These are phyloP conservation scores for Candida golubevii DNA, from an alignment of 805 yeast species.

Conservation along the genomic window DNA sequence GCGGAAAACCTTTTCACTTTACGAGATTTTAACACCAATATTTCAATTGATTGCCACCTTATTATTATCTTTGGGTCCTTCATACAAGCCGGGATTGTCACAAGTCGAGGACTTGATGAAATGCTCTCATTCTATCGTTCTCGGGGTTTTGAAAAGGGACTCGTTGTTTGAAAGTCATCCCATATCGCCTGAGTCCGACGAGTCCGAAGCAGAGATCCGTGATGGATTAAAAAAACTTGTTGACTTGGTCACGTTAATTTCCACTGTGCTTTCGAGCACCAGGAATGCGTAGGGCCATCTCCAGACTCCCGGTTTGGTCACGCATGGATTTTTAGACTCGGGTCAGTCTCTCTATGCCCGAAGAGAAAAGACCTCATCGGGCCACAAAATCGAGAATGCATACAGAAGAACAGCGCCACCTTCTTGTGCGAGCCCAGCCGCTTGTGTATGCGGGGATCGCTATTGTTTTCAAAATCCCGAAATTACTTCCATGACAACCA, in stretches of 20 bases:
- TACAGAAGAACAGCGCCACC: too few relatives aligned
- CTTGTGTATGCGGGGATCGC: too few relatives aligned
- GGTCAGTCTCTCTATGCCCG: too few relatives aligned
- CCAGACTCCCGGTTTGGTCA: too few relatives aligned
- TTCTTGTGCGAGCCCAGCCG: too few relatives aligned
- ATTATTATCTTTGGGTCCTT: conserved; percentile 71
- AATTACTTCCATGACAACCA: too few relatives aligned
- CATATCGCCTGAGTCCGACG: conserved; percentile 10
- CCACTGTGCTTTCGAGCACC: conserved; percentile 8
- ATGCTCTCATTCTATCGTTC: conserved; percentile 51
- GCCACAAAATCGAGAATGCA: too few relatives aligned
- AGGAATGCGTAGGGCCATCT: background rate
- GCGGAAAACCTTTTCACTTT: conserved; percentile 42
- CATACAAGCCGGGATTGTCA: conserved; percentile 54
- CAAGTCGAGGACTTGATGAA: conserved; percentile 50
- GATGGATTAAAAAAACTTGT: conserved; percentile 50
- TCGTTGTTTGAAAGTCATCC: conserved; percentile 27
- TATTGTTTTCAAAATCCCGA: too few relatives aligned
- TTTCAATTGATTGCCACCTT: conserved; percentile 69
- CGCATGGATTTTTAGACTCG: too few relatives aligned
- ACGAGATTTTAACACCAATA: conserved; percentile 66
- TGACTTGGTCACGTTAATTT: conserved; percentile 12
- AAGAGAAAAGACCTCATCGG: too few relatives aligned
- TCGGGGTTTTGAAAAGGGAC: conserved; percentile 62
- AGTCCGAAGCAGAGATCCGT: conserved; percentile 25